Base-by-base conservation (phyloP, 257 asterid species). In the Salvia splendens region DNA sequence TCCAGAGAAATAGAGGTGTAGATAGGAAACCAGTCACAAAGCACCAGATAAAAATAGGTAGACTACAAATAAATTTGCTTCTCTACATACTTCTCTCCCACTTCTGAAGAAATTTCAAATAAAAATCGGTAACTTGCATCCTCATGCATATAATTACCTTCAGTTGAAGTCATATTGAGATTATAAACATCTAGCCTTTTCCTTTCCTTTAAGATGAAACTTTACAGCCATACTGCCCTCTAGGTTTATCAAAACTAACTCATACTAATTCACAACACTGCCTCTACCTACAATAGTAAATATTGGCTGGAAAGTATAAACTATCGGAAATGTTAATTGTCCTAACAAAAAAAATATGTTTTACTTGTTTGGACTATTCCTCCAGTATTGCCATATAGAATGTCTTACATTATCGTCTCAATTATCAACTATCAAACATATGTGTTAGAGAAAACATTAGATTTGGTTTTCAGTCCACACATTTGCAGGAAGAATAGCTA, bases 1-100 rank as follows among this genome's bases (percentile, higher is more conserved):
- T 64, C 72, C 79, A 72, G 57, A 66, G 58, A 8, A 9, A 45
- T 55, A 71, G 41, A 51, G 47, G 60, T 28, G 45, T 12, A 49
- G 38, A 57, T 51, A 38, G 61, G 32, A 20, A 48, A 61, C 42
- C 59, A 33, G 51, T 7, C 15, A 36, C 14, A 45, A 15, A 54
- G 30, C 17, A 16, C 6, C 42, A 6, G 46, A 65, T 43, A 14
- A 38, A 17, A 47, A 8, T 17, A 68, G 46, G 68, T 30, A 36
- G 30, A 51, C 12, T 15, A 47, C 33, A 47, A 52, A 12, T 5
- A 24, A 49, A 4, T 5, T 50, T 8, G 33, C 5, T 51, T 65
- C 30, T 48, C 15, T 24, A 42, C 43, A 11, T 41, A 35, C 60
- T n/a, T 30, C 24, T 20, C 65, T 46, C 15, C 20, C 40, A 55